Base-by-base conservation (phyloP, 352 stramenopile species). In the Paralagenidium karlingii region DNA sequence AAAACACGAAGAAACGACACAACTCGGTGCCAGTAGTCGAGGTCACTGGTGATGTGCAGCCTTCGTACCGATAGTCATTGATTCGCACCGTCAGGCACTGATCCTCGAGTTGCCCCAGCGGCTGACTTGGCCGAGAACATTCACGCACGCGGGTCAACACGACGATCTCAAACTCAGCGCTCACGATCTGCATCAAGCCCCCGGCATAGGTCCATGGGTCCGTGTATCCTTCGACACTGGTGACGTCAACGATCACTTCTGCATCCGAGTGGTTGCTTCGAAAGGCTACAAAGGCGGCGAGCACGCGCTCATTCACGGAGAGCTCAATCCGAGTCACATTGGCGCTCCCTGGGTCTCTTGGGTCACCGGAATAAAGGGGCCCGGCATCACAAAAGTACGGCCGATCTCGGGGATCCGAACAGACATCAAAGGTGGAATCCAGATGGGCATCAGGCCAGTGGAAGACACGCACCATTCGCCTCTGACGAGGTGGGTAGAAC, bases 81-180 rank as follows among this genome's bases (percentile, higher is more conserved):
- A 76, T 16, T 25, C 40, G 38, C 13, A 45, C 29, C 1, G 63
- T 76, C 15, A 33, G 38, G 28, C 63, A 76, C n/a, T 29, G 20
- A 9, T 32, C 1, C 29, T 51, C 13, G 43, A 39, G 13, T 20
- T 39, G 28, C n/a, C n/a, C n/a, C n/a, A n/a, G n/a, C n/a, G n/a
- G n/a, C n/a, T n/a, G n/a, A n/a, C n/a, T n/a, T n/a, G n/a, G n/a
- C n/a, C n/a, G n/a, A n/a, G n/a, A n/a, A n/a, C 54, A 73, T 27
- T 67, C 51, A 28, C 49, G 57, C 11, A 73, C 44, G 26, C 63
- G 60, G 26, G 64, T 69, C 10, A 76, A 20, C 16, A 53, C 60
- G 12, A 76, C 58, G 12, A 65, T 51, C 31, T 57, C 69, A 47
- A 73, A 76, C 37, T 73, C 52, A 24, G 71, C 71, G 49, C 71